phyloP scores from a whole-genome alignment of 1,284 basidiomycete genomes.

The Fomitopsis palustris region DNA sequence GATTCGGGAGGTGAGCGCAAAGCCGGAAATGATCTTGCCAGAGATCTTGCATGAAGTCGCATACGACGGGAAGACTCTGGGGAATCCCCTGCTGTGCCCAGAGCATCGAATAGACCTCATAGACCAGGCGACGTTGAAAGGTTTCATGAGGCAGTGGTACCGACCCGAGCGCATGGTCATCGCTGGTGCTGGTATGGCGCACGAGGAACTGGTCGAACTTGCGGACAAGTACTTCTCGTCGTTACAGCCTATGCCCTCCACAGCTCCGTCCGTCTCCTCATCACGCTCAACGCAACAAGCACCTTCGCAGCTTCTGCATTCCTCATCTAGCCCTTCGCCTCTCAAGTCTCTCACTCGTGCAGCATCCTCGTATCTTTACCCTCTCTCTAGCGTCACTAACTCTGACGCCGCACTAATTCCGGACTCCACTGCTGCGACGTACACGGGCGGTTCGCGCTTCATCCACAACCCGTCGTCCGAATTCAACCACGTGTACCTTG shows the following conservation, averaged over 20 bases:
- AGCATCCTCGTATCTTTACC: constrained; percentile 69
- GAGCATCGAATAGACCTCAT: constrained; percentile 78
- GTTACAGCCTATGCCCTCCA: constrained; percentile 43
- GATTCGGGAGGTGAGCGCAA: constrained; percentile 82
- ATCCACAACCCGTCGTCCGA: constrained; percentile 69
- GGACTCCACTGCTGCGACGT: constrained; percentile 45
- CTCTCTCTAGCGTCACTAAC: constrained; percentile 34
- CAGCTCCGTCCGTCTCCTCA: constrained; percentile 29
- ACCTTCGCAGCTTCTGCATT: constrained; percentile 38
- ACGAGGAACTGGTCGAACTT: constrained; percentile 85
- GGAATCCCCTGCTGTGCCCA: constrained; percentile 88
- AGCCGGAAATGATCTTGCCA: constrained; percentile 95
- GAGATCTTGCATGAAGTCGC: constrained; percentile 89
- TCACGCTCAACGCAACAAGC: constrained; percentile 21
- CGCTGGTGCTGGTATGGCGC: constrained; percentile 90
- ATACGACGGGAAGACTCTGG: constrained; percentile 77
- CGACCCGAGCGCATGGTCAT: constrained; percentile 92
- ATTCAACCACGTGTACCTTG: constrained; percentile 93
- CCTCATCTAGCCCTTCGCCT: constrained; percentile 49
- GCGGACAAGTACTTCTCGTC: constrained; percentile 83
- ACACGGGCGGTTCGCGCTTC: constrained; percentile 85
- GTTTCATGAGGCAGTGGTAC: constrained; percentile 84
- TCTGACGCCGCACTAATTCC: constrained; percentile 31
- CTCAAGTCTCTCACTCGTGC: constrained; percentile 69
- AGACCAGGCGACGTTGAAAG: constrained; percentile 60